These are phyloP conservation scores for Kregervanrija delftensis DNA, from an alignment of 805 yeast species.

Conservation along the genomic window DNA sequence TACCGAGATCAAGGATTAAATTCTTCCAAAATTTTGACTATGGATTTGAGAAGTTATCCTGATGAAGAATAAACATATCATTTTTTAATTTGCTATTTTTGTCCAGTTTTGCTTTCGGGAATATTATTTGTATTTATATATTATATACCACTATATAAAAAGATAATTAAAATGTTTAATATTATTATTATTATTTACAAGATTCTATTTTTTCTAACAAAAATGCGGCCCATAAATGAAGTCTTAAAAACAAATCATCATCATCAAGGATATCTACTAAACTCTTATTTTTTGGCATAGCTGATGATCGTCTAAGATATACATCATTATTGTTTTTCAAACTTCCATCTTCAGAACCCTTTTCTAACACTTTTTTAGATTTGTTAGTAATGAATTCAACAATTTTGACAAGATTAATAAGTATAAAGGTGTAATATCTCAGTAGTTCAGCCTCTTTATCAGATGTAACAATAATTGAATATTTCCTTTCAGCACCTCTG, in stretches of 20 bases:
- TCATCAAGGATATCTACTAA: conserved; percentile 50
- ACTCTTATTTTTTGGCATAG: conserved; percentile 46
- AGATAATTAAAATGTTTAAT: neutral
- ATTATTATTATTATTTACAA: neutral
- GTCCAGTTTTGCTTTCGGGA: neutral
- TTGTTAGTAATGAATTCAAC: conserved; percentile 32
- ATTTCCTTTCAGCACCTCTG: conserved; percentile 68
- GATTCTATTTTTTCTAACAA: conserved; percentile 30
- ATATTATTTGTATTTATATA: neutral
- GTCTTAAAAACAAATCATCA: conserved; percentile 43
- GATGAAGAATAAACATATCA: conserved; percentile 16
- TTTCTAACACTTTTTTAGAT: conserved; percentile 19
- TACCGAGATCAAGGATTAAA: conserved; percentile 74
- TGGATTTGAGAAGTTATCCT: conserved; percentile 63
- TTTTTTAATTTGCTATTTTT: neutral
- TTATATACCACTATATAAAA: neutral
- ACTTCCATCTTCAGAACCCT: conserved; percentile 10
- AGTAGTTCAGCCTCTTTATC: conserved; percentile 48
- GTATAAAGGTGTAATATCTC: conserved; percentile 48
- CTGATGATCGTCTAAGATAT: conserved; percentile 48
- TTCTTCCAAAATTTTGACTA: conserved; percentile 64
- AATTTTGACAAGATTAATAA: conserved; percentile 32
- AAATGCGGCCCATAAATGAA: conserved; percentile 60
- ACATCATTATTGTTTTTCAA: conserved; percentile 34
- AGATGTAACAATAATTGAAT: conserved; percentile 49